Conservation (phyloP, 1,139 yeast species). For the Kurtzmaniella natalensis region DNA sequence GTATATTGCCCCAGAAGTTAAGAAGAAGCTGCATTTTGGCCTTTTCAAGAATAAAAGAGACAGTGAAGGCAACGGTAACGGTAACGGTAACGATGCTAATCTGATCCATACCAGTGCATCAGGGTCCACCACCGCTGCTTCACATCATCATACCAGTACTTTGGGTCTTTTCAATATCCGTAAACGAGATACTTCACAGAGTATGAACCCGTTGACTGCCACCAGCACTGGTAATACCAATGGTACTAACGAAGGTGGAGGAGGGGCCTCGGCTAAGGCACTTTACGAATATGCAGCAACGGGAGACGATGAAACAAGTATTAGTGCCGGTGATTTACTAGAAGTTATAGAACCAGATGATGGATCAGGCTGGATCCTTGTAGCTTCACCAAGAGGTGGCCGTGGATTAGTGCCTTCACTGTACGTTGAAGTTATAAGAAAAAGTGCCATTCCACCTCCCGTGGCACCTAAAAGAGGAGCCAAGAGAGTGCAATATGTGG, state of each 20-base stretch:
- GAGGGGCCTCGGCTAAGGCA: conserved; percentile 43
- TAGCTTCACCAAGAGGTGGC: conserved; percentile 32
- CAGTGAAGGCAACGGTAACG: conserved; percentile 10
- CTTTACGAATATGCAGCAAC: conserved; percentile 64
- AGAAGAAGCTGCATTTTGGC: conserved; percentile 56
- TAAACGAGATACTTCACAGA: conserved; percentile 13
- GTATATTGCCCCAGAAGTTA: conserved; percentile 35
- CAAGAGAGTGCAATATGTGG: conserved; percentile 57
- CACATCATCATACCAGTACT: conserved; percentile 20
- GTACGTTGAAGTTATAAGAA: conserved; percentile 54
- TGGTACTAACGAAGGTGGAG: conserved; percentile 22
- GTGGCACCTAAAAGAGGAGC: conserved; percentile 87
- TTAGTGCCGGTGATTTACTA: conserved; percentile 60
- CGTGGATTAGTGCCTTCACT: conserved; percentile 85
- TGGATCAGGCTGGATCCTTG: conserved; percentile 93
- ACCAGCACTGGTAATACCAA: too few species aligned
- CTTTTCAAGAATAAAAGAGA: conserved; percentile 30
- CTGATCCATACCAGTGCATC: conserved; percentile 27
- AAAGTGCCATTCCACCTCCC: conserved; percentile 3
- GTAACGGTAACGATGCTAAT: conserved; percentile 8
- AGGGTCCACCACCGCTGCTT: conserved; percentile 19
- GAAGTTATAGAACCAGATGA: conserved; percentile 64
- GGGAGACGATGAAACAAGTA: conserved; percentile 71
- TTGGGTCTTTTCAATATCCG: conserved; percentile 36
- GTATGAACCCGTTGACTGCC: too few species aligned